Evolutionary conservation across 306 rosid species (phyloP).

Genomic region (Trifolium pratense): DNA sequence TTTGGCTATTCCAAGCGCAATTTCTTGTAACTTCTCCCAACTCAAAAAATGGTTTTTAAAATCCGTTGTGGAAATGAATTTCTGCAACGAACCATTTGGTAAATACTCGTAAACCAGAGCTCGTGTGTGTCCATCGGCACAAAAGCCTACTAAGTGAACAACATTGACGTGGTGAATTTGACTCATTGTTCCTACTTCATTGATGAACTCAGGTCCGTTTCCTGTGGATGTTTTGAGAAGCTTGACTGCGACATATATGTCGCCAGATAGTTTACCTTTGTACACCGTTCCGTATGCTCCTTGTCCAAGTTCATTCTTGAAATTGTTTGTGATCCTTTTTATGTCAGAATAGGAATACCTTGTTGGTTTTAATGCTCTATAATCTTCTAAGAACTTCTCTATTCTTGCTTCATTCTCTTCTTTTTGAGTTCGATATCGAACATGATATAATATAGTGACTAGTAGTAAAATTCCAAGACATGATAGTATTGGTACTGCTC

Average conservation of each 20-base stretch:
- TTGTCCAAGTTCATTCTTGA: conserved; percentile 28
- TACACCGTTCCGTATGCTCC: conserved; percentile 35
- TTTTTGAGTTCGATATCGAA: conserved; percentile 1
- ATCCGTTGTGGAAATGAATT: conserved; percentile 24
- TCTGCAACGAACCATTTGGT: conserved; percentile 36
- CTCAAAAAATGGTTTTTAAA: conserved; percentile 26
- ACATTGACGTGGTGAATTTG: conserved; percentile 49
- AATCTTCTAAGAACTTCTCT: conserved; percentile 33
- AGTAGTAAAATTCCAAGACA: conserved; percentile 3
- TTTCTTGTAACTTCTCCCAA: conserved; percentile 34
- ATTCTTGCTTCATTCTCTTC: conserved; percentile 36
- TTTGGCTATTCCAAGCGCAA: conserved; percentile 33
- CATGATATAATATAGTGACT: not conserved
- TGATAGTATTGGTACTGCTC: conserved; percentile 26
- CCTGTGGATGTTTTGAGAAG: conserved; percentile 20
- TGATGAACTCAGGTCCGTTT: conserved; percentile 46
- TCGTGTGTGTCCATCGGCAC: conserved; percentile 37
- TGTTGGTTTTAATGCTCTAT: conserved; percentile 36
- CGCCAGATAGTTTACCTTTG: conserved; percentile 33
- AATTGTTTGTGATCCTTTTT: conserved; percentile 34
- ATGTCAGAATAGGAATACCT: conserved; percentile 30
- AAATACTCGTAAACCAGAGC: conserved; percentile 31
- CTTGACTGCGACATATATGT: conserved; percentile 36
- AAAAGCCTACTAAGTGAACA: conserved; percentile 47
- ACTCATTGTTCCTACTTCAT: conserved; percentile 47